Evolutionary conservation across 2,329 filamentous ascomycete species (phyloP).

Genomic region (Annulohypoxylon truncatum): DNA sequence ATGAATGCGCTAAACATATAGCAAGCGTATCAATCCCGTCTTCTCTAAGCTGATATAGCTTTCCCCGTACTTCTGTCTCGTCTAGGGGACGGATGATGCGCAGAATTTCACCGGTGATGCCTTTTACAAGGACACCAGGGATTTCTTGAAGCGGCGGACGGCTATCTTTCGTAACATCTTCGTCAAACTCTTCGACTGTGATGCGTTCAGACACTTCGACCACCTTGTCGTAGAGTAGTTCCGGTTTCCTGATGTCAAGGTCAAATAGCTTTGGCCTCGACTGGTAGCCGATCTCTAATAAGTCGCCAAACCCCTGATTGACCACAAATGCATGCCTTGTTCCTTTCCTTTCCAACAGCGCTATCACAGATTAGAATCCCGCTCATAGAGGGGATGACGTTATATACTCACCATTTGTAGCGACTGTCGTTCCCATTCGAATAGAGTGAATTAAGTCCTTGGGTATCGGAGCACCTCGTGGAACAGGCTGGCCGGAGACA

Average conservation of each 20-base stretch:
- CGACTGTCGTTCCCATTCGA: conserved; percentile 39
- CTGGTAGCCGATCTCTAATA: conserved; percentile 43
- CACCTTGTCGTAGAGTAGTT: conserved; percentile 39
- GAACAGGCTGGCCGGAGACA: conserved; percentile 70
- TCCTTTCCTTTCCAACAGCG: conserved; percentile 72
- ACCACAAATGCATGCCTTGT: conserved; percentile 77
- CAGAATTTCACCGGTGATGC: conserved; percentile 37
- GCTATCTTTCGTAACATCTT: conserved; percentile 32
- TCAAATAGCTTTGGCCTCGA: conserved; percentile 43
- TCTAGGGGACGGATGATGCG: conserved; percentile 38
- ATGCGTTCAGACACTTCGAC: conserved; percentile 43
- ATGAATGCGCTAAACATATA: conserved; percentile 66
- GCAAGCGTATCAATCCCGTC: conserved; percentile 31
- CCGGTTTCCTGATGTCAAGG: conserved; percentile 40
- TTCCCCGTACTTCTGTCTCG: conserved; percentile 17
- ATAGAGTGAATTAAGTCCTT: conserved; percentile 50
- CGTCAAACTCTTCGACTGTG: conserved; percentile 42
- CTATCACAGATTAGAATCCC: conserved; percentile 75
- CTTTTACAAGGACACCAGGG: conserved; percentile 34
- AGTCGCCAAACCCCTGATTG: conserved; percentile 64
- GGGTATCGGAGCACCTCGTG: conserved; percentile 49
- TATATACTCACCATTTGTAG: conserved; percentile 34
- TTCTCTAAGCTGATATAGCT: conserved; percentile 20
- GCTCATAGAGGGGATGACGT: conserved; percentile 62
- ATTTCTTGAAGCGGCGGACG: conserved; percentile 30